Evolutionary conservation across 345 rosid species (phyloP).

Genomic region (Camelina neglecta): DNA sequence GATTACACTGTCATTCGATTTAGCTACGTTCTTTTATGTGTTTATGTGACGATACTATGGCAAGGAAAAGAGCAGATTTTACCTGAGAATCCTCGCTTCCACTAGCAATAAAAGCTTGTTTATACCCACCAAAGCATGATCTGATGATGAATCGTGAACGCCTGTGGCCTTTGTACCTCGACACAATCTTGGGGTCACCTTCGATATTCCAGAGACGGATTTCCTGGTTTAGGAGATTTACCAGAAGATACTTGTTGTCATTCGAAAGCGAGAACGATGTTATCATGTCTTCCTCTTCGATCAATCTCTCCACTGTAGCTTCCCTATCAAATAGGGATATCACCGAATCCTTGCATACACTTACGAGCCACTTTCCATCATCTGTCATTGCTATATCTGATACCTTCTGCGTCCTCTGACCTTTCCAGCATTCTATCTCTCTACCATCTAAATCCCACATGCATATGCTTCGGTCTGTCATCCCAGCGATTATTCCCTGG

Average conservation of each 20-base stretch:
- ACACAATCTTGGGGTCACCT: conserved; percentile 55
- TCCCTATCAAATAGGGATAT: conserved; percentile 66
- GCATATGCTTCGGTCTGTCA: conserved; percentile 67
- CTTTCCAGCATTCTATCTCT: conserved; percentile 75
- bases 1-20: not conserved
- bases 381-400: conserved; percentile 70
- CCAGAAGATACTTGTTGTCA: conserved; percentile 61
- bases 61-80: not conserved
- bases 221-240: conserved; percentile 69
- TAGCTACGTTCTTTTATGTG: not conserved
- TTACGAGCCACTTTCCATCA: conserved; percentile 70
- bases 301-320: conserved; percentile 54
- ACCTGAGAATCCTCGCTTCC: conserved; percentile 90
- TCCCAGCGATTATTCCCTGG: conserved; percentile 57
- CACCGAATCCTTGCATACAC: conserved; percentile 57
- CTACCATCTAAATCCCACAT: conserved; percentile 75
- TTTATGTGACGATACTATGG: not conserved
- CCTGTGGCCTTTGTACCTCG: conserved; percentile 67
- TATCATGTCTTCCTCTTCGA: conserved; percentile 65
- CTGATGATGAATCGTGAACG: conserved; percentile 64
- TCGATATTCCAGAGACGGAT: conserved; percentile 76
- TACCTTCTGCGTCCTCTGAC: conserved; percentile 58
- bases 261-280: conserved; percentile 72
- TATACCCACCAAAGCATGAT: conserved; percentile 78
- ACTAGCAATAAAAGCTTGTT: conserved; percentile 65